These are phyloP conservation scores for Raphanus sativus DNA, from an alignment of 345 rosid genomes.

Conservation along the genomic window DNA sequence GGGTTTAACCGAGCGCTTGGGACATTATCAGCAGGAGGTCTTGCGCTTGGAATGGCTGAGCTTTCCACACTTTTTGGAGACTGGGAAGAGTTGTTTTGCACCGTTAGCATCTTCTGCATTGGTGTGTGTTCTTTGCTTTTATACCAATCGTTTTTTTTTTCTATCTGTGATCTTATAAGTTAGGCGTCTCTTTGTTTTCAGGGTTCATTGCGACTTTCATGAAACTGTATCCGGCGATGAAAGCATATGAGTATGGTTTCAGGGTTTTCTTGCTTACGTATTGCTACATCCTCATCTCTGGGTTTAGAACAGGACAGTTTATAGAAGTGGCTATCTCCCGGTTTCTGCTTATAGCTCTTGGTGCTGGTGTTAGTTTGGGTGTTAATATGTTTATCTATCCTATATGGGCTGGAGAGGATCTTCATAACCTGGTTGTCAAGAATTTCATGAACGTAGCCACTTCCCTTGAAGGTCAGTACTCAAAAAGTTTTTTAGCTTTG, in stretches of 20 bases:
- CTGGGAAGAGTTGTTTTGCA: slow-evolving; percentile 64
- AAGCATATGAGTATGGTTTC: slow-evolving; percentile 90
- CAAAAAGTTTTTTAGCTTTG: neutral
- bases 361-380: slow-evolving; percentile 74
- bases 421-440: slow-evolving; percentile 79
- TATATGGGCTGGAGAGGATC: slow-evolving; percentile 98
- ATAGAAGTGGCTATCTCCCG: slow-evolving; percentile 69
- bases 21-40: slow-evolving; percentile 92
- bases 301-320: slow-evolving; percentile 75
- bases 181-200: slow-evolving; percentile 38
- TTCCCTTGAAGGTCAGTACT: slow-evolving; percentile 80
- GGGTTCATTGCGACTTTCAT: slow-evolving; percentile 71
- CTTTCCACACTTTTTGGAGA: slow-evolving; percentile 64
- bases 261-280: slow-evolving; percentile 89
- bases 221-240: slow-evolving; percentile 77
- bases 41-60: slow-evolving; percentile 84
- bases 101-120: slow-evolving; percentile 68
- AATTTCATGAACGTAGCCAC: slow-evolving; percentile 80
- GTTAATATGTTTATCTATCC: slow-evolving; percentile 87
- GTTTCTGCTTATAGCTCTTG: slow-evolving; percentile 80
- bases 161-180: slow-evolving; percentile 1
- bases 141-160: neutral
- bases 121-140: slow-evolving; percentile 42
- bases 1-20: slow-evolving; percentile 89
- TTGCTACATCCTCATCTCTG: slow-evolving; percentile 77